Evolutionary conservation across 2,329 filamentous ascomycete genomes (phyloP), one percentile per base, ranked within the genome.

Genomic region (Chaetoscypha palmicola): DNA sequence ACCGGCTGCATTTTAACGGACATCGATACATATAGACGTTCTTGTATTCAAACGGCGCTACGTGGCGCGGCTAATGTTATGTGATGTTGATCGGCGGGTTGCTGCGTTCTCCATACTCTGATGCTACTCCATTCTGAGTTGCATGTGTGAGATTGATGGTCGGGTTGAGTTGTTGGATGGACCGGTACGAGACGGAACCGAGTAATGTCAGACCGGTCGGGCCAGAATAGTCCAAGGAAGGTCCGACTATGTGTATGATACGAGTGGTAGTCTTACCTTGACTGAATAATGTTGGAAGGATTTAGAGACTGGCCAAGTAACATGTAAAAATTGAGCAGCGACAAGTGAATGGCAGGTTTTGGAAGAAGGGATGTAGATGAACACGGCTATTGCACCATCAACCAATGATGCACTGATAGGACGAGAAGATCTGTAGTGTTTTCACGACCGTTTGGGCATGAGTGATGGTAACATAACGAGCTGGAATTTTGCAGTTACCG

Each of bases 1-100:
- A 77, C 64, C 56, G 70, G 64, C 65, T 66, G 69, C 70, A 71
- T 60, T 39, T 45, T 52, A 56, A 53, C 43, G 38, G 53, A 42
- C 38, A 48, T 54, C 46, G 49, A 58, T 58, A 60, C 56, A 61
- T 59, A 56, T 58, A 59, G 50, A 48, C 41, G 35, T 42, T 44
- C 41, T 51, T 32, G 38, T 45, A 46, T 33, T 22, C n/a, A 49
- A 30, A 45, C 46, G 38, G 52, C 47, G 43, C 50, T 52, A 52
- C 44, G 41, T 41, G 45, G 47, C 46, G 50, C 51, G 45, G 53
- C 53, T 52, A 54, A 38, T 38, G 34, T 49, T 46, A 44, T 42
- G 39, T 40, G 37, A 36, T 39, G 43, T 20, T 28, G 47, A 49
- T 48, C 43, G 31, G 33, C 43, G 38, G 44, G 43, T 43, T 38